Evolutionary conservation across 2,329 filamentous ascomycete species (phyloP).

Genomic region (Orbilia oligospora): DNA sequence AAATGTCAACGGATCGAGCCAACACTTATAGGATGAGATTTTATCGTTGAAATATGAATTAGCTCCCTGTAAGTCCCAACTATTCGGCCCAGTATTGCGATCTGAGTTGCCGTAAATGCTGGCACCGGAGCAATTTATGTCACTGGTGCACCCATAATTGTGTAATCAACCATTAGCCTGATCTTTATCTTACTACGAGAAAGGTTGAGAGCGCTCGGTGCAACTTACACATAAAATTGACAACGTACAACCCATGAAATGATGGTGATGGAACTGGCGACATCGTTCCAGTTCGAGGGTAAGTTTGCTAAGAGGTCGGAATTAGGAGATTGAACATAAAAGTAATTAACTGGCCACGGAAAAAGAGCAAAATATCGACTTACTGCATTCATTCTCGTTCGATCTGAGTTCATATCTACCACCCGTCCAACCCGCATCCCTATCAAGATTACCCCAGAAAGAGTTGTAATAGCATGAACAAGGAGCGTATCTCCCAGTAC

Average conservation of each 20-base stretch:
- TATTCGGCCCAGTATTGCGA: conserved; percentile 18
- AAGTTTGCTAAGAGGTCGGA: neutral
- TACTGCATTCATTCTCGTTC: conserved; percentile 31
- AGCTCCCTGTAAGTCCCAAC: conserved; percentile 18
- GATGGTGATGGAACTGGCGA: conserved; percentile 6
- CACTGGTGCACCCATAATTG: neutral
- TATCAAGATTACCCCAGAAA: conserved; percentile 24
- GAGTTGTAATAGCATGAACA: conserved; percentile 24
- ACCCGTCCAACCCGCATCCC: conserved; percentile 8
- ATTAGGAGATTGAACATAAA: neutral
- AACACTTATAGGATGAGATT: conserved; percentile 42
- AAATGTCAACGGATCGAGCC: conserved; percentile 26
- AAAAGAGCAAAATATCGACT: neutral
- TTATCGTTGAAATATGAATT: conserved; percentile 34
- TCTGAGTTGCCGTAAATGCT: conserved; percentile 36
- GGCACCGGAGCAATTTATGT: conserved; percentile 29
- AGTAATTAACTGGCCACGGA: too few species aligned
- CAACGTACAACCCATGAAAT: neutral
- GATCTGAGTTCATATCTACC: conserved; percentile 8
- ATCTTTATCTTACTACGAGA: neutral
- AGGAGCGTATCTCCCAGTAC: conserved; percentile 25
- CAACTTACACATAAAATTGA: conserved; percentile 17
- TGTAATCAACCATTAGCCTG: neutral
- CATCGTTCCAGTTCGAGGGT: conserved; percentile 24
- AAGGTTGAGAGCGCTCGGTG: neutral